Conservation (phyloP, 345 rosid species). For the Linum usitatissimum region DNA sequence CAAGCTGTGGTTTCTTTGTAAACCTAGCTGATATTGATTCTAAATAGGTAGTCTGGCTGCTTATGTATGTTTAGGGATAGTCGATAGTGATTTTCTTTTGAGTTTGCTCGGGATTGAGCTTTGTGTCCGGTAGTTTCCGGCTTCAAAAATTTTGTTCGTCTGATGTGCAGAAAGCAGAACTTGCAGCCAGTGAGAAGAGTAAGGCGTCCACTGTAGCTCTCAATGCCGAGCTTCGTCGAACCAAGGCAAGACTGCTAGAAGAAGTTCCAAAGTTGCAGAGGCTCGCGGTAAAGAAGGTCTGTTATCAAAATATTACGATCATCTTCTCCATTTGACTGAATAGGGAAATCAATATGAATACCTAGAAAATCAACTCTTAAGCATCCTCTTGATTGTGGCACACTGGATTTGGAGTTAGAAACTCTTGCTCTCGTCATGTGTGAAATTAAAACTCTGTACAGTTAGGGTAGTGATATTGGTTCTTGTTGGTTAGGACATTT, state of each 20-base stretch:
- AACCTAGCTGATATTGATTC: not conserved
- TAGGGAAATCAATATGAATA: not conserved
- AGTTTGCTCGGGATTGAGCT: not conserved
- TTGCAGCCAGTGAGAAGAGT: slow-evolving; percentile 65
- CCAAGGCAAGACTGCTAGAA: slow-evolving; percentile 78
- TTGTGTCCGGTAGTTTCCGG: too few species aligned
- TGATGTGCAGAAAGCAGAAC: slow-evolving; percentile 64
- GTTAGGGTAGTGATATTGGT: not conserved
- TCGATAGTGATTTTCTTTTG: not conserved
- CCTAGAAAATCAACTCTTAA: not conserved
- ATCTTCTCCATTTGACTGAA: not conserved
- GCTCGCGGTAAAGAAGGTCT: slow-evolving; percentile 75
- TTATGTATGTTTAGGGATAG: not conserved
- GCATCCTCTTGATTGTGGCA: not conserved
- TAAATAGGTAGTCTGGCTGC: not conserved
- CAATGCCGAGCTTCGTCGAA: slow-evolving; percentile 94
- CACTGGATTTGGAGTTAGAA: not conserved
- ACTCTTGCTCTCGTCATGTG: not conserved
- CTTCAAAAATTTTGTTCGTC: not conserved
- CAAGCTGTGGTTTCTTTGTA: not conserved
- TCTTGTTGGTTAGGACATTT: not conserved
- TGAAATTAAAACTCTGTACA: too few species aligned
- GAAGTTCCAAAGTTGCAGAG: slow-evolving; percentile 91
- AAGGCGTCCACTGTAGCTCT: slow-evolving; percentile 85
- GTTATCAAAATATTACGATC: too few species aligned